Evolutionary conservation across 2,329 filamentous ascomycete genomes (phyloP).

Genomic region (Colletotrichum sp.): DNA sequence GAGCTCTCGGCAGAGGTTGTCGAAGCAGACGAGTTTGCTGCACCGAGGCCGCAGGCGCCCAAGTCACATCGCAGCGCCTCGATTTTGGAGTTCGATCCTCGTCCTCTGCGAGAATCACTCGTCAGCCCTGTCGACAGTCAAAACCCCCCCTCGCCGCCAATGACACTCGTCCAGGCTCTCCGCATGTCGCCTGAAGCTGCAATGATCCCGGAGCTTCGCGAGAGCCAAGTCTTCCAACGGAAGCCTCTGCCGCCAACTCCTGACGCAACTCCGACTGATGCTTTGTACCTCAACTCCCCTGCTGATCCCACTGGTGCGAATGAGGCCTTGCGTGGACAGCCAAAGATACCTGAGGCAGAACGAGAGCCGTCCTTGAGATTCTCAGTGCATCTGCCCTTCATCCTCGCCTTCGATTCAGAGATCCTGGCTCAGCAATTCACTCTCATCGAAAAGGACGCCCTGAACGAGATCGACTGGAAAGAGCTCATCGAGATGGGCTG

Average conservation of each 20-base stretch:
- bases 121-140: constrained; percentile 1
- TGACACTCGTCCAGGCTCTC: constrained; percentile 53
- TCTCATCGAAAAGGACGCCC: constrained; percentile 82
- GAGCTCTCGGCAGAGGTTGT: constrained; percentile 61
- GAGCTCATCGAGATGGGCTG: constrained; percentile 84
- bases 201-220: constrained; percentile 40
- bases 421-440: constrained; percentile 83
- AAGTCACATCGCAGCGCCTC: constrained; percentile 6
- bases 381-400: constrained; percentile 75
- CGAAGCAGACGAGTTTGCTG: constrained; percentile 25
- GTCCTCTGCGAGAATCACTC: constrained; percentile 4
- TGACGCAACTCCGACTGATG: constrained; percentile 49
- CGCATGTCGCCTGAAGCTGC: constrained; percentile 43
- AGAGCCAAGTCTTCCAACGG: constrained; percentile 45
- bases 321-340: constrained; percentile 40
- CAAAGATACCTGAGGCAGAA: constrained; percentile 29
- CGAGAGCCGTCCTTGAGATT: constrained; percentile 38
- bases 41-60: constrained; percentile 1
- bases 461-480: constrained; percentile 88
- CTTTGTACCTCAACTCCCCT: constrained; percentile 36
- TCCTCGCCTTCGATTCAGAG: constrained; percentile 80
- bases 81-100: neutral
- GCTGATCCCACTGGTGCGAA: constrained; percentile 35
- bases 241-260: constrained; percentile 56
- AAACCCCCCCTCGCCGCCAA: constrained; percentile 44